These are phyloP conservation scores for Leishmania tarentolae DNA, from an alignment of 208 protist species.

Conservation along the genomic window DNA sequence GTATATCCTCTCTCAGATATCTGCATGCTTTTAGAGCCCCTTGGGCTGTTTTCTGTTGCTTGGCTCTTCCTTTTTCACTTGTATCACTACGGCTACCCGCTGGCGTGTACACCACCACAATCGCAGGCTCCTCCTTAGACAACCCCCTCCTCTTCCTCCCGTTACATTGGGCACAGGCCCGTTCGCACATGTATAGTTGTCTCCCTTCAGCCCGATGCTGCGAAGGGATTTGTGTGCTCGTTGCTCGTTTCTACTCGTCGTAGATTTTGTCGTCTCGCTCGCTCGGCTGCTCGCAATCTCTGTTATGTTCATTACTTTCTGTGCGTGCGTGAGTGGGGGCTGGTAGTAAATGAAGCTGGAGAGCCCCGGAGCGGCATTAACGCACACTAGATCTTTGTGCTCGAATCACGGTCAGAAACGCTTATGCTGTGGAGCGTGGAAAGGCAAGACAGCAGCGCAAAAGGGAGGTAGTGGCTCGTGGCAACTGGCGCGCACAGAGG, in stretches of 20 bases:
- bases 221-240: background rate
- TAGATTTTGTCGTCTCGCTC: background rate
- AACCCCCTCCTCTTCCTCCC: background rate
- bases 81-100: conserved; percentile 6
- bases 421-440: background rate
- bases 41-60: background rate
- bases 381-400: background rate
- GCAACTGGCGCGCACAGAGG: background rate
- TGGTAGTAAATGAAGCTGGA: background rate
- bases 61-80: conserved; percentile 4
- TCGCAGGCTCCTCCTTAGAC: background rate
- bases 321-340: background rate
- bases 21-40: conserved; percentile 5
- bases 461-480: background rate
- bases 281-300: background rate
- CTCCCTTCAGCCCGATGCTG: background rate
- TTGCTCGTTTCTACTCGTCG: background rate
- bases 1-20: background rate
- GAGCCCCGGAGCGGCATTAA: background rate
- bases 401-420: background rate
- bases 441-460: background rate
- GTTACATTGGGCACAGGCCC: background rate
- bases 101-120: background rate
- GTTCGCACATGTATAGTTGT: background rate
- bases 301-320: background rate